A percentile compares a stretch with the other conserved stretches of the same genome.
phyloP scores from a whole-genome alignment of 1,139 yeast genomes.

The Casaregolazyma suthepensis region DNA sequence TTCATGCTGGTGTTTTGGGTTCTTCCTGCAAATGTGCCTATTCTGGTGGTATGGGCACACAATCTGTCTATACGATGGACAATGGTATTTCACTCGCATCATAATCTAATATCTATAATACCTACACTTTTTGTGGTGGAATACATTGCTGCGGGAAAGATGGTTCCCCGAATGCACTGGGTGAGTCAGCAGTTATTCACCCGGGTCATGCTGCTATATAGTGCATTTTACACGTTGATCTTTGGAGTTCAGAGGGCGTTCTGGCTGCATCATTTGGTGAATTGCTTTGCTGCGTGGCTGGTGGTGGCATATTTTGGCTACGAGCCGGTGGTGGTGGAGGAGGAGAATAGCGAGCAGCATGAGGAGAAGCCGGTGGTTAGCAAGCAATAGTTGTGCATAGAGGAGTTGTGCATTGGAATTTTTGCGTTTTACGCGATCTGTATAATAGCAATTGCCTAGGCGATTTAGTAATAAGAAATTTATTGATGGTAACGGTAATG shows the following conservation, averaged over 20 bases:
- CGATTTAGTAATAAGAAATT: no score
- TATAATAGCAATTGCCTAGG: no score
- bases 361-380: neutral
- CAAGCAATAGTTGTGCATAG: neutral
- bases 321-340: neutral
- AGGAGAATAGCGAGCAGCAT: neutral
- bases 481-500: no score
- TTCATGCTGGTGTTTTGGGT: slow-evolving; percentile 30
- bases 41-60: slow-evolving; percentile 32
- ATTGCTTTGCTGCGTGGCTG: slow-evolving; percentile 28
- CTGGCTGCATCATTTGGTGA: slow-evolving; percentile 31
- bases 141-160: slow-evolving; percentile 23
- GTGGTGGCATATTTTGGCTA: slow-evolving; percentile 11
- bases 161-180: slow-evolving; percentile 26
- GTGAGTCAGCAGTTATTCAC: slow-evolving; percentile 19
- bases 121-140: slow-evolving; percentile 31
- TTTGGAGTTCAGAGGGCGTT: slow-evolving; percentile 33
- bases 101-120: slow-evolving; percentile 28
- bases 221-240: slow-evolving; percentile 25
- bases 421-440: no score
- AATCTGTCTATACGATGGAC: slow-evolving; percentile 28
- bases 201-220: slow-evolving; percentile 23
- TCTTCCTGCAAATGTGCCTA: slow-evolving; percentile 31
- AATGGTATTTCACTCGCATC: slow-evolving; percentile 28
- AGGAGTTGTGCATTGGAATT: no score